phyloP scores from a whole-genome alignment of 2,329 filamentous ascomycete genomes.

The Ascochyta viciae-villosae region DNA sequence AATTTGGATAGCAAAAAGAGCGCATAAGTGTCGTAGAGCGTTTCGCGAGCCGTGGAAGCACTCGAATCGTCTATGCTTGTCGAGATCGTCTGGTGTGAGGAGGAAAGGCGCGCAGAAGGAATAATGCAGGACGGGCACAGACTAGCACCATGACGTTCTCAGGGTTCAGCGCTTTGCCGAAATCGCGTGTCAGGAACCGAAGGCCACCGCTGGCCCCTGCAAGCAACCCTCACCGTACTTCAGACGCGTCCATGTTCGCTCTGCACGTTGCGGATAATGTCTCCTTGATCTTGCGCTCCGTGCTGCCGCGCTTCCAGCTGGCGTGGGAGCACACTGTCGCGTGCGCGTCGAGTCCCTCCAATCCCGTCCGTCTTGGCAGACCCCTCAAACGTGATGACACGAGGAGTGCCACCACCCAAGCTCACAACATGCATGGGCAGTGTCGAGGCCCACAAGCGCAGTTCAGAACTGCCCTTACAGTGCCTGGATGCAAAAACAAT shows the following conservation, averaged over 20 bases:
- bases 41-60: slow-evolving; percentile 11
- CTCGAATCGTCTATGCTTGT: slow-evolving; percentile 14
- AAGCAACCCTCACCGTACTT: not conserved
- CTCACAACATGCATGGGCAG: not conserved
- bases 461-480: not conserved
- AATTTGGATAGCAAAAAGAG: not conserved
- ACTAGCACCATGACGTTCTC: slow-evolving; percentile 19
- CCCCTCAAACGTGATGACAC: slow-evolving; percentile 5
- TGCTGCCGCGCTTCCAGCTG: not conserved
- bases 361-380: slow-evolving; percentile 11
- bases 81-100: slow-evolving; percentile 13
- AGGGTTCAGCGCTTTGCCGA: slow-evolving; percentile 21
- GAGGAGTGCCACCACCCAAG: not conserved
- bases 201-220: slow-evolving; percentile 4
- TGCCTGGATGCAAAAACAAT: not conserved
- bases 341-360: slow-evolving; percentile 7
- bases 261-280: not conserved
- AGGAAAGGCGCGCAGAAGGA: slow-evolving; percentile 15
- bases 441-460: not conserved
- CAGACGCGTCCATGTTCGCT: not conserved
- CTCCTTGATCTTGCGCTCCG: not conserved
- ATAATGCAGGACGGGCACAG: slow-evolving; percentile 21
- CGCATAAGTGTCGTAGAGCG: slow-evolving; percentile 7
- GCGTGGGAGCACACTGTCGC: slow-evolving; percentile 9
- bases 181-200: slow-evolving; percentile 19